These are phyloP conservation scores for Sicyos baderoa DNA, from an alignment of 306 rosid species.

Conservation along the genomic window DNA sequence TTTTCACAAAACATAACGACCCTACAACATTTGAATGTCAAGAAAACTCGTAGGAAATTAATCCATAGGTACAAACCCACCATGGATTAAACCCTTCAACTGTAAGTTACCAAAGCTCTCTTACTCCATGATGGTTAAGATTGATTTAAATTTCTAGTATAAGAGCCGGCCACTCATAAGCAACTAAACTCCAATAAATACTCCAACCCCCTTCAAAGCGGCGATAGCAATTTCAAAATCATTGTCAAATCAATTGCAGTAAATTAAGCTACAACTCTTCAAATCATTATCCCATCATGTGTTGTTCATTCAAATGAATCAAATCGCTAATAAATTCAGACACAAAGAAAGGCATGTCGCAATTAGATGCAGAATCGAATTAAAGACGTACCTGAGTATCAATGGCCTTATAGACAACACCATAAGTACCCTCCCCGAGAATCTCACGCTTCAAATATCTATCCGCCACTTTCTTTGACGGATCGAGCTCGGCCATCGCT, in stretches of 20 bases:
- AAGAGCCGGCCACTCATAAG: neutral
- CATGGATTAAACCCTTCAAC: too few species aligned
- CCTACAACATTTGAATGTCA: too few species aligned
- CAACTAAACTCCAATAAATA: neutral
- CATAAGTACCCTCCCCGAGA: slow-evolving; percentile 98
- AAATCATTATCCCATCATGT: neutral
- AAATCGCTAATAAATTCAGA: neutral
- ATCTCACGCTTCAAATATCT: slow-evolving; percentile 90
- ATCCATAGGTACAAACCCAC: too few species aligned
- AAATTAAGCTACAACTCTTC: neutral
- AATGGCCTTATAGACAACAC: slow-evolving; percentile 93
- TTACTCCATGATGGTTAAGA: too few species aligned
- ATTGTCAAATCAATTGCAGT: slow-evolving; percentile 4
- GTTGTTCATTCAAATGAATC: neutral
- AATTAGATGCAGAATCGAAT: neutral
- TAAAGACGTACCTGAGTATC: slow-evolving; percentile 61
- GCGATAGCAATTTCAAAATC: neutral
- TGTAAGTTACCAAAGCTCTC: too few species aligned
- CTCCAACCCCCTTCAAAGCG: neutral
- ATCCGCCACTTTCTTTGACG: slow-evolving; percentile 80
- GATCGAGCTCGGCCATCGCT: slow-evolving; percentile 51
- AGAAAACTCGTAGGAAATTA: too few species aligned
- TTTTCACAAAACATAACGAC: too few species aligned
- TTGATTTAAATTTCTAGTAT: too few species aligned
- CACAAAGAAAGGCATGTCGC: neutral